Conservation (phyloP, 176 grass and related monocot genomes). For the Ananas comosus region DNA sequence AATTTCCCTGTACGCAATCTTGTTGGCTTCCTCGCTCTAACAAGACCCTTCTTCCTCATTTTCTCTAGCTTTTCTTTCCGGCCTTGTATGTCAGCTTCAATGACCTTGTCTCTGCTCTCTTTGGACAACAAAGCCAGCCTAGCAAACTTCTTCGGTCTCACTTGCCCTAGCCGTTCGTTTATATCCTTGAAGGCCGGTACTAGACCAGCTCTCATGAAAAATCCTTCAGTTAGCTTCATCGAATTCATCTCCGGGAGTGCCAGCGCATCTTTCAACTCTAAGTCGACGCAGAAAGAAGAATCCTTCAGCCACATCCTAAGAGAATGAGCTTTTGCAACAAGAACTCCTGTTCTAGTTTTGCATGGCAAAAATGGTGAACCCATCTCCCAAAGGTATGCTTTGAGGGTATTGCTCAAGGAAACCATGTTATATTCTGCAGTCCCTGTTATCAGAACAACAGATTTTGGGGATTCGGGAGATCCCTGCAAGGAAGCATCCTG, state of each 20-base stretch:
- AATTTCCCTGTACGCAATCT: slow-evolving; percentile 36
- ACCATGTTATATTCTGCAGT: slow-evolving; percentile 89
- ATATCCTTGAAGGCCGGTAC: slow-evolving; percentile 74
- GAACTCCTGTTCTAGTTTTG: slow-evolving; percentile 56
- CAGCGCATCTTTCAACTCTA: slow-evolving; percentile 69
- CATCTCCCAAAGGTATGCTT: slow-evolving; percentile 84
- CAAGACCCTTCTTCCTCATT: slow-evolving; percentile 43
- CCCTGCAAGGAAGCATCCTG: slow-evolving; percentile 94
- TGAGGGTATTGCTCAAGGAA: slow-evolving; percentile 72
- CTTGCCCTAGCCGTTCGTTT: slow-evolving; percentile 68
- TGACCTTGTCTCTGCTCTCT: slow-evolving; percentile 67
- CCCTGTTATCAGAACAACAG: slow-evolving; percentile 81
- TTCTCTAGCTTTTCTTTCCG: slow-evolving; percentile 74
- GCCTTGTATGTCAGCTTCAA: slow-evolving; percentile 69
- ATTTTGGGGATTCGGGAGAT: slow-evolving; percentile 85
- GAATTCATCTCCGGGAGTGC: slow-evolving; percentile 69
- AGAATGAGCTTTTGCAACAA: slow-evolving; percentile 72
- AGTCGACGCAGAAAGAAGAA: slow-evolving; percentile 86
- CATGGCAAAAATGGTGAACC: slow-evolving; percentile 73
- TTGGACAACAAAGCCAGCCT: slow-evolving; percentile 71
- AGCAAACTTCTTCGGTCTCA: slow-evolving; percentile 91
- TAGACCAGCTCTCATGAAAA: slow-evolving; percentile 92
- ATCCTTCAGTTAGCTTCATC: slow-evolving; percentile 78
- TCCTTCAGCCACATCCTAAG: slow-evolving; percentile 96
- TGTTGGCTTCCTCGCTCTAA: slow-evolving; percentile 33